Percentiles rank a stretch among this genome's conserved stretches.
These are phyloP conservation scores for Groenewaldozyma sp. DNA, from an alignment of 1,139 yeast genomes.

Conservation along the genomic window DNA sequence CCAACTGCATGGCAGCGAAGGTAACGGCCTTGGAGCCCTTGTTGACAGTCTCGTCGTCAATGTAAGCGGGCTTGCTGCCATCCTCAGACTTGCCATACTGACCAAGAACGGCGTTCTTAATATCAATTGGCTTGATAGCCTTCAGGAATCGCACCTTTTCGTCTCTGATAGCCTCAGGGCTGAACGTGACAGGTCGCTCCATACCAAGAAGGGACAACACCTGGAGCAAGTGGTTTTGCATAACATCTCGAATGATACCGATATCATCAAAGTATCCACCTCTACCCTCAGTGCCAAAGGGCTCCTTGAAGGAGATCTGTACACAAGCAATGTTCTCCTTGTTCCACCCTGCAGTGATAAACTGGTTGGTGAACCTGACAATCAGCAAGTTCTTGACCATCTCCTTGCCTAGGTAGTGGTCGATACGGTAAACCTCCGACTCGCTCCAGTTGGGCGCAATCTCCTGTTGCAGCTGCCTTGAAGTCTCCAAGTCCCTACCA, in stretches of 20 bases:
- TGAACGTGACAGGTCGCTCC: slow-evolving; percentile 89
- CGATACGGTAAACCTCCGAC: slow-evolving; percentile 89
- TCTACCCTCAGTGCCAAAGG: slow-evolving; percentile 96
- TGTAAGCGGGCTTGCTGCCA: slow-evolving; percentile 81
- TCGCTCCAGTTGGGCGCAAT: slow-evolving; percentile 83
- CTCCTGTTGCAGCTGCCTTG: slow-evolving; percentile 65
- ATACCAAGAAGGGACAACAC: slow-evolving; percentile 84
- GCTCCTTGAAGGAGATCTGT: slow-evolving; percentile 89
- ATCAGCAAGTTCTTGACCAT: slow-evolving; percentile 91
- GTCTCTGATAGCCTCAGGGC: slow-evolving; percentile 90
- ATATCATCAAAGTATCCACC: slow-evolving; percentile 95
- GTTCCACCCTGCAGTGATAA: slow-evolving; percentile 82
- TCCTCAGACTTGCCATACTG: slow-evolving; percentile 81
- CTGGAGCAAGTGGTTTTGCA: slow-evolving; percentile 95
- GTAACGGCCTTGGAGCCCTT: slow-evolving; percentile 80
- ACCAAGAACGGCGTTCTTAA: slow-evolving; percentile 66
- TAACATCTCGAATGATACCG: slow-evolving; percentile 95
- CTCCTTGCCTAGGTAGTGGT: slow-evolving; percentile 95
- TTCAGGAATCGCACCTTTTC: slow-evolving; percentile 90
- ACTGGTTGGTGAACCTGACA: slow-evolving; percentile 80
- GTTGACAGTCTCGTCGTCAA: slow-evolving; percentile 89
- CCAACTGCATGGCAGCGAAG: slow-evolving; percentile 73
- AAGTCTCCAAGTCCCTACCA: slow-evolving; percentile 79
- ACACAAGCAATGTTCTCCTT: slow-evolving; percentile 65
- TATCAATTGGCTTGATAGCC: slow-evolving; percentile 62